Conservation (phyloP, 768 basidiomycete species). For the Tulasnella sp. region DNA sequence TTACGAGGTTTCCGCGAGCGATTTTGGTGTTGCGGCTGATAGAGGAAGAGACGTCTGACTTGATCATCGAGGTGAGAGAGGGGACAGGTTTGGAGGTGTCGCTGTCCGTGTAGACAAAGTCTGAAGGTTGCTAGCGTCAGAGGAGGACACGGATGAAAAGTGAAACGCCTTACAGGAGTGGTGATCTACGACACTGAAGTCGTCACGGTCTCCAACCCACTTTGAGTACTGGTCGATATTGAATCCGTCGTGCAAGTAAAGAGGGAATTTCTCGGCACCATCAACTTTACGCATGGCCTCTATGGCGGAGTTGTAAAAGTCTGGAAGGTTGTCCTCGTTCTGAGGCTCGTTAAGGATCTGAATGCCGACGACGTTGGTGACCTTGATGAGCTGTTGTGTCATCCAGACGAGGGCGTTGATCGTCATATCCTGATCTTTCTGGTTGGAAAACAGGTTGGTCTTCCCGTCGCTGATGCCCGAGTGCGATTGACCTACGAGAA, state of each 20-base stretch:
- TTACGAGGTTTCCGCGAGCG: conserved; percentile 46
- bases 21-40: conserved; percentile 38
- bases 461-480: conserved; percentile 34
- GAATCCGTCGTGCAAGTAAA: conserved; percentile 70
- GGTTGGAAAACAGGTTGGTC: conserved; percentile 29
- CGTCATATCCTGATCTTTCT: conserved; percentile 28
- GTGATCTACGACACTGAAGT: conserved; percentile 70
- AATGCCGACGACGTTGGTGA: conserved; percentile 56
- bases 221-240: conserved; percentile 42
- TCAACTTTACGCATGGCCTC: conserved; percentile 44
- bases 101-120: conserved; percentile 60
- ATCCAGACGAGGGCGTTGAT: conserved; percentile 27
- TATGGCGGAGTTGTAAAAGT: conserved; percentile 53
- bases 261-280: conserved; percentile 47
- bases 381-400: conserved; percentile 39
- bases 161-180: conserved; percentile 49
- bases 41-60: conserved; percentile 31
- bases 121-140: conserved; percentile 39
- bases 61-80: conserved; percentile 39
- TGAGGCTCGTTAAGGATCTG: conserved; percentile 58
- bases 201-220: conserved; percentile 49
- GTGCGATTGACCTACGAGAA: conserved; percentile 32
- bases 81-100: conserved; percentile 48
- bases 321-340: conserved; percentile 47
- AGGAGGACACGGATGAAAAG: conserved; percentile 4